A percentile compares a stretch with the other conserved stretches of the same genome.
Conservation (phyloP, 169 alveolate species). For the Cryptosporidium viatorum region DNA sequence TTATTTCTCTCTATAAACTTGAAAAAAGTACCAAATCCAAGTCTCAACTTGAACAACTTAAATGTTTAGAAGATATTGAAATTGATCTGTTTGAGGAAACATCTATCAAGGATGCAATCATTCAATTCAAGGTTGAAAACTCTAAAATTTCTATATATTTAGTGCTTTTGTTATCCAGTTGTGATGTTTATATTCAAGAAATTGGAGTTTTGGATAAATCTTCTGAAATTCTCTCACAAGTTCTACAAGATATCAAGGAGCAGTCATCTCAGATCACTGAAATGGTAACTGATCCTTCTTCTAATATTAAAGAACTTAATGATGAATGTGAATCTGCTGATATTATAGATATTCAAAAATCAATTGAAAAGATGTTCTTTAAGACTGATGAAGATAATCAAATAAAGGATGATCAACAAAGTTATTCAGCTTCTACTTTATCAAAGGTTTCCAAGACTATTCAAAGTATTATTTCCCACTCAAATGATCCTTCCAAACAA, state of each 20-base stretch:
- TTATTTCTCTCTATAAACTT: not conserved
- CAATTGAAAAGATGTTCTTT: conserved; percentile 4
- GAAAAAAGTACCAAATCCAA: not conserved
- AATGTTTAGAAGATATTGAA: not conserved
- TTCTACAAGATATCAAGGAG: not conserved
- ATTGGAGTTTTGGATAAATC: conserved; percentile 5
- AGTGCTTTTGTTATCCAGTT: conserved; percentile 55
- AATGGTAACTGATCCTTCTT: not conserved
- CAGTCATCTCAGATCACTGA: not conserved
- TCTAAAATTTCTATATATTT: conserved; percentile 30
- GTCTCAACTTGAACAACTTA: not conserved
- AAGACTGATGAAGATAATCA: not conserved
- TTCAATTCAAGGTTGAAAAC: not conserved
- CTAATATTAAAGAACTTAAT: not conserved
- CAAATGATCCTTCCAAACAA: not conserved
- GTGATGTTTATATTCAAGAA: conserved; percentile 18
- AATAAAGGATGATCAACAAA: not conserved
- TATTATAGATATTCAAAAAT: conserved; percentile 3
- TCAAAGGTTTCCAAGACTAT: conserved; percentile 20
- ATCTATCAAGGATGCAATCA: not conserved
- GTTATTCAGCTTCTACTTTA: not conserved
- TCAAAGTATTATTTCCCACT: conserved; percentile 20
- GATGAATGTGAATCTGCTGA: not conserved
- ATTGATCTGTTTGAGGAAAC: not conserved
- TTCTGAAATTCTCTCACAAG: not conserved